A percentile compares a stretch with the other conserved stretches of the same genome.
These are phyloP conservation scores for Pulicaria dysenterica DNA, from an alignment of 129 eudicot genomes.

Conservation along the genomic window DNA sequence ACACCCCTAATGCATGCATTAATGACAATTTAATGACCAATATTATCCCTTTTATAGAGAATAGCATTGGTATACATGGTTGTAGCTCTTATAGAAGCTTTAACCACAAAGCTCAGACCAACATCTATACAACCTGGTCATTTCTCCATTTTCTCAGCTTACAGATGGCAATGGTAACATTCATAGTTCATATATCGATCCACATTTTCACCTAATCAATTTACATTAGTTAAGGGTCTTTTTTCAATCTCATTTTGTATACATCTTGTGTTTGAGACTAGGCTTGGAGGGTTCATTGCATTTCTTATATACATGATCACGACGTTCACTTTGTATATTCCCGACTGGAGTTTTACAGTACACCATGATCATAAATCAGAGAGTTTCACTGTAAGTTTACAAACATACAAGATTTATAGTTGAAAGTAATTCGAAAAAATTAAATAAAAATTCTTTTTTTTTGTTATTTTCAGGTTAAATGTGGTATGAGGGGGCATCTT, in stretches of 20 bases:
- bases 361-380: conserved; percentile 20
- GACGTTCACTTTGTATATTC: conserved; percentile 58
- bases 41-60: conserved; percentile 46
- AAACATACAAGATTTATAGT: not conserved
- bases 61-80: conserved; percentile 80
- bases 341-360: conserved; percentile 71
- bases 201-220: not conserved
- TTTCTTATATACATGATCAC: conserved; percentile 71
- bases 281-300: conserved; percentile 70
- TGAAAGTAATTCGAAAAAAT: not conserved
- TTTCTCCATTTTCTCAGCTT: conserved; percentile 73
- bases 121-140: conserved; percentile 44
- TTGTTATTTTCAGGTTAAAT: conserved; percentile 48
- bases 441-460: not conserved
- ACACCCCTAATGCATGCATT: not conserved
- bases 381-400: conserved; percentile 49
- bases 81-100: conserved; percentile 70
- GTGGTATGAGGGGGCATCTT: conserved; percentile 90
- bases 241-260: not conserved
- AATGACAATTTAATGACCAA: not conserved
- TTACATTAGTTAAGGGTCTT: not conserved
- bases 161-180: conserved; percentile 90
- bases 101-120: conserved; percentile 70
- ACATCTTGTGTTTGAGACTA: conserved; percentile 15
- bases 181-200: not conserved